Evolutionary conservation across 768 basidiomycete genomes (phyloP), one percentile per base, ranked within the genome.

Genomic region (Boletus huronensis): DNA sequence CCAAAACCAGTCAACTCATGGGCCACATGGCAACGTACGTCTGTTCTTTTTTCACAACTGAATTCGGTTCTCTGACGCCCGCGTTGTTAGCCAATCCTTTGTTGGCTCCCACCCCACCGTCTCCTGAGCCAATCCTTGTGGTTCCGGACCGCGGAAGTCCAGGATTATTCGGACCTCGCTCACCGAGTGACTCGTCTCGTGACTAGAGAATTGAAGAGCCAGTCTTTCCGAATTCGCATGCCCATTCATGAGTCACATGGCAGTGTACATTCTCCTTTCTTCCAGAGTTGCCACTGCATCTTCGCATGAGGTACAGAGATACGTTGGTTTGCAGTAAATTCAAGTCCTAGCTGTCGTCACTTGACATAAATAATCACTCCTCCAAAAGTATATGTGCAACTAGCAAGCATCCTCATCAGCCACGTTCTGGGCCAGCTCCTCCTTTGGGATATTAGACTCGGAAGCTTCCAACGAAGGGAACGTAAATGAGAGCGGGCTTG

Each of bases 151-250:
- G 69, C 49, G 69, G 70, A 39, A 82, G 78, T 49, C 82, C 82
- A 25, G 86, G 87, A 19, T 67, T 90, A 45, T 90, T 90, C 64
- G 89, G 88, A 28, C 87, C 87, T 26, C 75, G 84, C 35, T 82
- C 85, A 11, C 83, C 82, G 13, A 69, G 23, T 25, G 4, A 4
- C 23, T 25, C 23, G 23, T 25, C 75, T 31, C 67, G 67, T 32
- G 31, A 2, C 34, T 36, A 36, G 35, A 35, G 34, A 35, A 31
- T 32, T 32, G 13, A 32, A 32, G 31, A 13, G 3, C 29, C 29
- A 31, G 5, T 11, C 31, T 32, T 32, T 11, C 31, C 31, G 31
- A 32, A 32, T 13, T 32, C 13, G 31, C 13, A 13, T 32, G 31
- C 31, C 11, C 13, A 13, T 13, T 32, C 5, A 32, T 13, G 13